phyloP scores from a whole-genome alignment of 1,284 basidiomycete species.

The Irpex sp. region DNA sequence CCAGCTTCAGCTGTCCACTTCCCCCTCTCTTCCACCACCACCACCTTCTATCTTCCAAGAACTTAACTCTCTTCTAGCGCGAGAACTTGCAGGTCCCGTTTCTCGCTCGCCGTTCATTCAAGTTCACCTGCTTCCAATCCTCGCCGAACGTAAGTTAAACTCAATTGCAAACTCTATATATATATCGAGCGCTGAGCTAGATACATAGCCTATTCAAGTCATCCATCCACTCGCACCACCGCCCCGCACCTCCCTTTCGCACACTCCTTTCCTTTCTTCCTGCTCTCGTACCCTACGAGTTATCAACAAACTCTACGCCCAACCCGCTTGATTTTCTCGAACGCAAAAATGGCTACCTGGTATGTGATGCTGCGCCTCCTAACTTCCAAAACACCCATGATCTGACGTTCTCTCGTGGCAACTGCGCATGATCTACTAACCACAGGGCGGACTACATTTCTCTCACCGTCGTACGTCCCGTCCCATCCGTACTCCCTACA shows the following conservation, averaged over 20 bases:
- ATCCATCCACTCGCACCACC: not conserved
- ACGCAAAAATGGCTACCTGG: slow-evolving; percentile 10
- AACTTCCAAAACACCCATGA: not conserved
- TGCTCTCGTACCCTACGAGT: no score
- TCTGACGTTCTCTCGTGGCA: not conserved
- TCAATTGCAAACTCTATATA: not conserved
- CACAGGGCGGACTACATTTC: slow-evolving; percentile 13
- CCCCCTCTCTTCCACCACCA: not conserved
- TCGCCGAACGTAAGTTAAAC: not conserved
- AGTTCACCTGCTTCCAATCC: not conserved
- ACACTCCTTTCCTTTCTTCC: not conserved
- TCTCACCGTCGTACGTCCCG: slow-evolving; percentile 9
- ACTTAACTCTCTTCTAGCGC: not conserved
- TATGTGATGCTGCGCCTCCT: not conserved
- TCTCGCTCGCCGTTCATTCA: not conserved
- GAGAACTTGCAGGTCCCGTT: not conserved
- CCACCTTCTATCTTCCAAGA: not conserved
- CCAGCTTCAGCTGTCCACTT: no score
- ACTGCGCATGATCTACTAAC: not conserved
- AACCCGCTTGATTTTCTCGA: not conserved
- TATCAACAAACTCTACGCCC: not conserved
- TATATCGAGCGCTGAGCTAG: not conserved
- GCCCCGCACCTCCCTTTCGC: not conserved
- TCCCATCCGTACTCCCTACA: not conserved
- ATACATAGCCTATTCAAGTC: not conserved